These are phyloP conservation scores for Ceratocystis cubensis DNA, from an alignment of 2,329 filamentous ascomycete genomes.

Conservation along the genomic window DNA sequence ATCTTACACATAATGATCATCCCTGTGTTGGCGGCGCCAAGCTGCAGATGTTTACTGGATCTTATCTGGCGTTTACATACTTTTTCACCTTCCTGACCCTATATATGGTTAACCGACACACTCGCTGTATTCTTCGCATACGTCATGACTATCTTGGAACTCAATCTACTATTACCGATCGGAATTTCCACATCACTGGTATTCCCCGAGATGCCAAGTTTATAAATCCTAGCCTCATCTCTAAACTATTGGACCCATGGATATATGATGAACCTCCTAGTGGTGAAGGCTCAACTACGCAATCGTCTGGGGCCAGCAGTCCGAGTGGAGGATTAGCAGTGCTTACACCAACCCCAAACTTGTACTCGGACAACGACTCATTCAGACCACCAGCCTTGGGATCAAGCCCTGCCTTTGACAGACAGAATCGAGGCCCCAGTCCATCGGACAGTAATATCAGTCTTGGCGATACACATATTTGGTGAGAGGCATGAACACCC, in stretches of 20 bases:
- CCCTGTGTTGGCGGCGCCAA: too few relatives aligned
- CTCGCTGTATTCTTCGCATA: too few relatives aligned
- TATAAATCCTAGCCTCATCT: slow-evolving; percentile 61
- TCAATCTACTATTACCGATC: too few relatives aligned
- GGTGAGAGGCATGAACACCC: slow-evolving; percentile 29
- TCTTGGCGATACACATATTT: slow-evolving; percentile 39
- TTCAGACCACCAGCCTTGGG: background rate
- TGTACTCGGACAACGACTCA: background rate
- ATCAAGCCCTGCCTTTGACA: background rate
- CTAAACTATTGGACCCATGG: slow-evolving; percentile 59
- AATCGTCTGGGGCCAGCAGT: slow-evolving; percentile 8
- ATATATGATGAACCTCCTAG: slow-evolving; percentile 36
- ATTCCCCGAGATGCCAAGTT: slow-evolving; percentile 48
- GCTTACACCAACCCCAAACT: background rate
- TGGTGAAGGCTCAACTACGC: slow-evolving; percentile 1
- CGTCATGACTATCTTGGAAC: too few relatives aligned
- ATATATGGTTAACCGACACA: too few relatives aligned
- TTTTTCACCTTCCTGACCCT: too few relatives aligned
- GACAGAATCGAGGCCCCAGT: slow-evolving; percentile 24
- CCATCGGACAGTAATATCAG: slow-evolving; percentile 36
- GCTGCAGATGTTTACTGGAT: too few relatives aligned
- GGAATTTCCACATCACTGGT: too few relatives aligned
- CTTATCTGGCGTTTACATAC: too few relatives aligned
- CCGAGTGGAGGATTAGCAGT: background rate
- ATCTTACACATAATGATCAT: too few relatives aligned